A percentile compares a stretch with the other conserved stretches of the same genome.
Evolutionary conservation across 495 filamentous ascomycete genomes (phyloP).

Genomic region (Penicillium cinerascens): DNA sequence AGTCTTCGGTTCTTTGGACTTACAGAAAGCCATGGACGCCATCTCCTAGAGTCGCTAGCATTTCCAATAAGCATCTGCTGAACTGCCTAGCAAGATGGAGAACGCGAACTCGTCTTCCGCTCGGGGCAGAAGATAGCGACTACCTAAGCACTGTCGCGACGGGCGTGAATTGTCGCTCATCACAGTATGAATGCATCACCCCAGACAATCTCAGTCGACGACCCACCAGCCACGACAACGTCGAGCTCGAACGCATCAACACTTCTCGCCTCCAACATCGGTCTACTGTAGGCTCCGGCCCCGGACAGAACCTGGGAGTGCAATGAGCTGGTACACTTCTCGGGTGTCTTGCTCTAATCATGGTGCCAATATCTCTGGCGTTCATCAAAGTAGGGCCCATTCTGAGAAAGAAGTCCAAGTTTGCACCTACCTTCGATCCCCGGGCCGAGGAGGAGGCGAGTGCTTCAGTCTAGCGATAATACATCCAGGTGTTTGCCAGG

Average conservation of each 20-base stretch:
- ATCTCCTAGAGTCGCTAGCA: not conserved
- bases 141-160: constrained; percentile 5
- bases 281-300: constrained; percentile 32
- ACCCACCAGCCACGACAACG: constrained; percentile 20
- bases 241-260: constrained; percentile 34
- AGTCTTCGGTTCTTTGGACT: not conserved
- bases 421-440: constrained; percentile 24
- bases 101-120: not conserved
- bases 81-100: constrained; percentile 7
- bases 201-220: constrained; percentile 19
- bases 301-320: constrained; percentile 59
- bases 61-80: not conserved
- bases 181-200: not conserved
- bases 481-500: no score
- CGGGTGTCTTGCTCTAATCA: constrained; percentile 63
- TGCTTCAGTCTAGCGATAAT: constrained; percentile 7
- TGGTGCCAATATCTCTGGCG: constrained; percentile 67
- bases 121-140: constrained; percentile 11
- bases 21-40: not conserved
- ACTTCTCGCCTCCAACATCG: constrained; percentile 32
- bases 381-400: constrained; percentile 35
- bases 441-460: constrained; percentile 1
- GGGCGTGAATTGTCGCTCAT: not conserved
- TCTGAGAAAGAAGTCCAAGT: constrained; percentile 34
- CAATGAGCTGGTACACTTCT: constrained; percentile 76